Conservation (phyloP, 2,329 filamentous ascomycete genomes). For the Sporothrix inflata region DNA sequence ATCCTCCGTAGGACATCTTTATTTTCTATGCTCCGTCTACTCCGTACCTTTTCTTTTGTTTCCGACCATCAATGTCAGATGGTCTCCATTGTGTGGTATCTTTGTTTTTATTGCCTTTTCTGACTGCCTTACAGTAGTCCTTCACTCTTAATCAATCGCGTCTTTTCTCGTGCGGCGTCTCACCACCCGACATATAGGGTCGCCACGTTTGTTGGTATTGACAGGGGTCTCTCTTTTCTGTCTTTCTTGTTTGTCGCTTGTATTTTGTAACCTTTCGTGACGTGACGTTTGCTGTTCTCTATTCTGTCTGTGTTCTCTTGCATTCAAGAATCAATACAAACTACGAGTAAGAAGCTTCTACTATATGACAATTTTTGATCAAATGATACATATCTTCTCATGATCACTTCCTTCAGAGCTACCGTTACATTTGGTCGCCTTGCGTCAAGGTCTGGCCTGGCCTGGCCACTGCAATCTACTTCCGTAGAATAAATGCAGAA, state of each 20-base stretch:
- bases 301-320: neutral
- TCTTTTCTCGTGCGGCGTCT: neutral
- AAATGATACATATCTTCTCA: neutral
- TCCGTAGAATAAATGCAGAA: neutral
- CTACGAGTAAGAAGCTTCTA: neutral
- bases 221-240: neutral
- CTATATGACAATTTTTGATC: neutral
- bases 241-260: neutral
- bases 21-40: neutral
- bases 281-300: no score
- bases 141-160: neutral
- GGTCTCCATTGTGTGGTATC: neutral
- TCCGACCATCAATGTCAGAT: constrained; percentile 10
- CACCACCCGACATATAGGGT: neutral
- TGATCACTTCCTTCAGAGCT: neutral
- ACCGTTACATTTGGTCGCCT: neutral
- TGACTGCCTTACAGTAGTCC: neutral
- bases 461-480: constrained; percentile 4
- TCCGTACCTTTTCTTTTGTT: neutral
- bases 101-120: neutral
- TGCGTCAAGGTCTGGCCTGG: neutral
- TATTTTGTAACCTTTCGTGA: no score
- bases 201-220: neutral
- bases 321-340: neutral
- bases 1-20: neutral